Conservation (phyloP, 1,284 basidiomycete species). For the Austroboletus novae-zelandiae region DNA sequence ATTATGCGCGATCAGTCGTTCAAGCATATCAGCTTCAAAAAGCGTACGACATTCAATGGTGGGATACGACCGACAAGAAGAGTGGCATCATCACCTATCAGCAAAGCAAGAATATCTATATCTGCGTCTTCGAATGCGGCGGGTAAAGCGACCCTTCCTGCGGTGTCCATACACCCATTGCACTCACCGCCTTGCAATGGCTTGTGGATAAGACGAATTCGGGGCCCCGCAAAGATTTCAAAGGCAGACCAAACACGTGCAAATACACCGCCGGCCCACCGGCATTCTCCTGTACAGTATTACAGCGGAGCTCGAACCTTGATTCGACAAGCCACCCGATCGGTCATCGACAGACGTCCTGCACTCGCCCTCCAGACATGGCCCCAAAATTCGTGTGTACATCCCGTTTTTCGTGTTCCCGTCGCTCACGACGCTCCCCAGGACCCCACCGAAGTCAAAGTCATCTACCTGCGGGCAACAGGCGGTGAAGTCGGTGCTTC, state of each 20-base stretch:
- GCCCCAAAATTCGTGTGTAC: conserved; percentile 74
- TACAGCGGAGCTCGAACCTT: conserved; percentile 50
- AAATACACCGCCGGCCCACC: conserved; percentile 22
- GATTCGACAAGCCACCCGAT: conserved; percentile 33
- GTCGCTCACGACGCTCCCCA: conserved; percentile 32
- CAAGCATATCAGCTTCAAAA: conserved; percentile 83
- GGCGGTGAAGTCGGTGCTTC: conserved; percentile 99
- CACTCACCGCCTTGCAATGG: conserved; percentile 38
- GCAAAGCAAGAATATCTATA: conserved; percentile 77
- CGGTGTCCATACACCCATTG: conserved; percentile 75
- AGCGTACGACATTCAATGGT: conserved; percentile 17
- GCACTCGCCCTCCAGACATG: conserved; percentile 41
- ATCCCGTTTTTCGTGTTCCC: not conserved
- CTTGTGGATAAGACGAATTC: conserved; percentile 9
- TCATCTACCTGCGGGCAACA: conserved; percentile 99
- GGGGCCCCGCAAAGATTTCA: not conserved
- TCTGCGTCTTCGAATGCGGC: conserved; percentile 73
- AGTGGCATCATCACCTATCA: conserved; percentile 63
- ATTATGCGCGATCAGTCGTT: conserved; percentile 89
- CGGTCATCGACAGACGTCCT: not conserved
- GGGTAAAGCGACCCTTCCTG: conserved; percentile 72
- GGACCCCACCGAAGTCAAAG: conserved; percentile 95
- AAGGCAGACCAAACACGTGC: conserved; percentile 14
- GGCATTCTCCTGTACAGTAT: conserved; percentile 51
- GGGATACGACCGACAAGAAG: conserved; percentile 8